Base-by-base conservation (phyloP, 306 rosid species). In the Trichosanthes truncata region DNA sequence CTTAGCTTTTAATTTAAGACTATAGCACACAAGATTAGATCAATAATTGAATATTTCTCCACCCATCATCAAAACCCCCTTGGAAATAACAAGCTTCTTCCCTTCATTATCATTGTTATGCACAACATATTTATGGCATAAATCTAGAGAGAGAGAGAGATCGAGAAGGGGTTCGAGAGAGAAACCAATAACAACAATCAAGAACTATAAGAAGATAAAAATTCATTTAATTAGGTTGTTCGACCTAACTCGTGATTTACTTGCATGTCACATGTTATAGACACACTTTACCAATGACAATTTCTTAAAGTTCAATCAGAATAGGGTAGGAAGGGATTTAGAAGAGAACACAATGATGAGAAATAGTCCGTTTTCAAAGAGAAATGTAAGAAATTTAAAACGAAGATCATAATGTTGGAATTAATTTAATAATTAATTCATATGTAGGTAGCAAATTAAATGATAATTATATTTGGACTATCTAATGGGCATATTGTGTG, bases 1-100 rank as follows among this genome's bases (percentile, higher is more conserved):
- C 94, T 87, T 90, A 88, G 88, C 96, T 92, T 94, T 81, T 74
- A 90, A 88, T 89, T 85, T 82, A 94, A 89, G 92, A 90, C 90
- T 87, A 83, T 73, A 57, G 80, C 55, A 25, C 21, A 60, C 18
- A 17, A 73, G 77, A 73, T 73, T 73, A 73, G 43, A 8, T 48
- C 77, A 73, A 73, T 73, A 13, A 73, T 73, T 48, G 17, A 26
- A 15, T n/a, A n/a, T n/a, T 68, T 71, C 38, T 33, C 2, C 56
- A 71, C 20, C 20, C 57, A 71, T 71, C 56, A 71, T 69, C 53
- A 68, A 65, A 14, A 10, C 7, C 36, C 38, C 71, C 11, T 4
- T 21, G 7, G 9, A 68, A 68, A 12, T 1, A 45, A 71, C 35
- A 21, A 18, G 0, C 31, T 76, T 31, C 49, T 35, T 53, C 15